Evolutionary conservation across 2,329 filamentous ascomycete genomes (phyloP).

Genomic region (Xylaria sp.): DNA sequence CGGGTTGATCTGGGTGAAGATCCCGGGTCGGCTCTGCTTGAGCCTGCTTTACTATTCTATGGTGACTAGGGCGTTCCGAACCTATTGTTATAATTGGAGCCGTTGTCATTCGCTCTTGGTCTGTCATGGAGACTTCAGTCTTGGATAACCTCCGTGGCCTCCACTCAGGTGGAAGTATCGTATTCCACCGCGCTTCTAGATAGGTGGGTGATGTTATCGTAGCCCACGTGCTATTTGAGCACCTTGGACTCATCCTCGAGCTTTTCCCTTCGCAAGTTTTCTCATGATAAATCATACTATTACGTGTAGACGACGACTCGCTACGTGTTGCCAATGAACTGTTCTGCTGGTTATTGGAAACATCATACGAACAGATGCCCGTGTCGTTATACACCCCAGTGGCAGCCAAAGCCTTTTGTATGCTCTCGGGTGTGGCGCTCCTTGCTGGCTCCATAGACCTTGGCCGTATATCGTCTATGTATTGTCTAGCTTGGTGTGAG

Average conservation of each 20-base stretch:
- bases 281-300: not conserved
- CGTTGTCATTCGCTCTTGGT: not conserved
- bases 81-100: not conserved
- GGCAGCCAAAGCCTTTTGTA: conserved; percentile 37
- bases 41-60: conserved; percentile 19
- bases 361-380: conserved; percentile 39
- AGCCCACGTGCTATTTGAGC: not conserved
- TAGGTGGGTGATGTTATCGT: not conserved
- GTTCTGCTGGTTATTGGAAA: conserved; percentile 3
- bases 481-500: conserved; percentile 28
- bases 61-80: not conserved
- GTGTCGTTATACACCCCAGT: conserved; percentile 44
- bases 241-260: not conserved
- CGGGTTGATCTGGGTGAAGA: not conserved
- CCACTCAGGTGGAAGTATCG: conserved; percentile 39
- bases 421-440: conserved; percentile 40
- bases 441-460: conserved; percentile 25
- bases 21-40: conserved; percentile 1
- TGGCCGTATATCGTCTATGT: conserved; percentile 7
- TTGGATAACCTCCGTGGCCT: conserved; percentile 8
- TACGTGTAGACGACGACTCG: conserved; percentile 10
- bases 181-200: conserved; percentile 35
- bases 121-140: not conserved
- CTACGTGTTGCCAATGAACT: not conserved
- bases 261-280: not conserved